Conservation (phyloP, 176 grass and related monocot species). For the Otatea glauca region DNA sequence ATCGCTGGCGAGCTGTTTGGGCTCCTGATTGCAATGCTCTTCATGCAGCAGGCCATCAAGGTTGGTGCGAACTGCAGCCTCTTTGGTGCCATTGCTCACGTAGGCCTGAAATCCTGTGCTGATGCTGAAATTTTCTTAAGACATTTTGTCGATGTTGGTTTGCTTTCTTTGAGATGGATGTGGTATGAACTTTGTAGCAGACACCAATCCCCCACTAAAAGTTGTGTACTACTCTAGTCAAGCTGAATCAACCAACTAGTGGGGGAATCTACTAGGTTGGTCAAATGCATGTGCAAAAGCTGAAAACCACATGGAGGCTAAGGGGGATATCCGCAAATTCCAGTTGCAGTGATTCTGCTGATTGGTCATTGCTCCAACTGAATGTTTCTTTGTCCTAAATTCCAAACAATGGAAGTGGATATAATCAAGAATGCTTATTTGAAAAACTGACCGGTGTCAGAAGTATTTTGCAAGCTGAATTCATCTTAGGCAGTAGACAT, state of each 20-base stretch:
- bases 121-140: background rate
- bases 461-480: conserved; percentile 23
- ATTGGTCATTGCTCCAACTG: conserved; percentile 21
- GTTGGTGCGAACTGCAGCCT: conserved; percentile 40
- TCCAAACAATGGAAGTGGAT: background rate
- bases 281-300: conserved; percentile 44
- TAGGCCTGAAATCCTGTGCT: conserved; percentile 29
- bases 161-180: conserved; percentile 27
- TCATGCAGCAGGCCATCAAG: conserved; percentile 99
- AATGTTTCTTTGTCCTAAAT: conserved; percentile 15
- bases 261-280: conserved; percentile 17
- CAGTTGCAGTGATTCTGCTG: background rate
- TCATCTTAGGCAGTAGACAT: background rate
- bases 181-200: conserved; percentile 15
- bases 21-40: conserved; percentile 97
- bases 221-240: conserved; percentile 15
- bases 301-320: conserved; percentile 50
- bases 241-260: conserved; percentile 30
- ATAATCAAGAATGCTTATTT: background rate
- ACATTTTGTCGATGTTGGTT: background rate
- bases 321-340: conserved; percentile 21
- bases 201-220: background rate
- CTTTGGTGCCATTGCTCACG: conserved; percentile 21
- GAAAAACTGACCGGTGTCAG: background rate
- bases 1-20: conserved; percentile 95